These are phyloP conservation scores for Eimeria falciformis DNA, from an alignment of 169 alveolate species.

Conservation along the genomic window DNA sequence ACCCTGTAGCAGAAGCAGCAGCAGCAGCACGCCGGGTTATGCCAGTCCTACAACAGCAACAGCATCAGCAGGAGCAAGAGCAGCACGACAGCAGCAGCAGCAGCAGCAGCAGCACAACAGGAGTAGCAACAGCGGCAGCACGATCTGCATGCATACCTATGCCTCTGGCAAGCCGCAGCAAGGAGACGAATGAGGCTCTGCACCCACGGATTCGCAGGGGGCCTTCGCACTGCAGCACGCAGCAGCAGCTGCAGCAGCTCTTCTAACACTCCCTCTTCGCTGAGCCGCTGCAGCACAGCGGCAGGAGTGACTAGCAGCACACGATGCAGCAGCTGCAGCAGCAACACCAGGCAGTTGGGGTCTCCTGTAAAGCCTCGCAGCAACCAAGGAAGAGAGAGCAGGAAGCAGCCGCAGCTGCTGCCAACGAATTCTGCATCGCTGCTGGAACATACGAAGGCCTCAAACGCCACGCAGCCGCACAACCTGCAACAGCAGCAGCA, in stretches of 20 bases:
- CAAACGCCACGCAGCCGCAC: slow-evolving; percentile 34
- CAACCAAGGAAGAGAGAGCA: not conserved
- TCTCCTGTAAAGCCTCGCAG: not conserved
- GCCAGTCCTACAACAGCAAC: too few species aligned
- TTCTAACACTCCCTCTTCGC: not conserved
- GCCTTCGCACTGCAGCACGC: slow-evolving; percentile 13
- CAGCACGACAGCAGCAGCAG: not conserved
- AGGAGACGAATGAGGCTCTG: not conserved
- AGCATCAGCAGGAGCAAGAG: not conserved
- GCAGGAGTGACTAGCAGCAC: not conserved
- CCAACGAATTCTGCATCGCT: not conserved
- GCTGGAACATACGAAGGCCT: slow-evolving; percentile 6
- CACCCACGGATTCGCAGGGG: not conserved
- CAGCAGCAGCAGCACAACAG: not conserved
- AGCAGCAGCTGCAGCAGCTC: slow-evolving; percentile 35
- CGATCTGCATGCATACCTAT: not conserved
- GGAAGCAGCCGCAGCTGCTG: slow-evolving; percentile 26
- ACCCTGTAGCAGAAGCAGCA: not conserved
- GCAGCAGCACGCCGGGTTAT: not conserved
- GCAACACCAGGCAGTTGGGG: slow-evolving; percentile 21
- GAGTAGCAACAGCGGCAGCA: not conserved
- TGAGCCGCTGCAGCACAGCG: slow-evolving; percentile 10
- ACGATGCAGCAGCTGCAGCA: slow-evolving; percentile 23
- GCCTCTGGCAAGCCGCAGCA: slow-evolving; percentile 20
- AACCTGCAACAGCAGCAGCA: slow-evolving; percentile 27